These are phyloP conservation scores for Brassica incana DNA, from an alignment of 345 rosid species.

Conservation along the genomic window DNA sequence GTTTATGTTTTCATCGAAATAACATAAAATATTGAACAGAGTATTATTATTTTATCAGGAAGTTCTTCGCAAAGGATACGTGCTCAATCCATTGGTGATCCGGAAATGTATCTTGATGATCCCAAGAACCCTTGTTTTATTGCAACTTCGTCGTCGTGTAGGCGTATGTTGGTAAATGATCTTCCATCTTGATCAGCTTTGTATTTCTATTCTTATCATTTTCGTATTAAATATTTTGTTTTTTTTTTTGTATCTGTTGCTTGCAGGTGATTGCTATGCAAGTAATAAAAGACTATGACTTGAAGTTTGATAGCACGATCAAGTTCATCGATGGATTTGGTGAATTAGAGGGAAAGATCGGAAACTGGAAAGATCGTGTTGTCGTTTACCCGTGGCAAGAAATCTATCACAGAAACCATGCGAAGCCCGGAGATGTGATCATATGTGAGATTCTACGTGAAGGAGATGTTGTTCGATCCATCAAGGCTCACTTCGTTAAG, in stretches of 20 bases:
- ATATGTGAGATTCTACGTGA: conserved; percentile 30
- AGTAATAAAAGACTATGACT: conserved; percentile 4
- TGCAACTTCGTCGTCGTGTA: conserved; percentile 14
- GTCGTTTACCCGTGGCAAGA: conserved; percentile 16
- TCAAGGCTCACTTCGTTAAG: conserved; percentile 27
- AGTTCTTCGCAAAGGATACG: background rate
- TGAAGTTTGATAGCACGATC: conserved; percentile 12
- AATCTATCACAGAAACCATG: conserved; percentile 14
- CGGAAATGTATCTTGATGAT: conserved; percentile 10
- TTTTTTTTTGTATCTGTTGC: background rate
- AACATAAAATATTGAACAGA: background rate
- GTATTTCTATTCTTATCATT: background rate
- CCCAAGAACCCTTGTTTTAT: conserved; percentile 24
- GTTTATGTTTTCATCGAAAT: too few relatives aligned
- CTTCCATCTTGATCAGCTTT: background rate
- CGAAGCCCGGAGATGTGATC: background rate
- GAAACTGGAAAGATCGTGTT: conserved; percentile 21
- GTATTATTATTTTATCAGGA: background rate
- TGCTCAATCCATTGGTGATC: background rate
- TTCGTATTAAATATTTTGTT: too few relatives aligned
- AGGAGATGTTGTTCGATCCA: background rate
- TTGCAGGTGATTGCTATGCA: conserved; percentile 10
- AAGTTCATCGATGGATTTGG: conserved; percentile 13
- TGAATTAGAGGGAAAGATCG: background rate
- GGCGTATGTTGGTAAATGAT: conserved; percentile 17